These are phyloP conservation scores for Penicillium paradoxum DNA, from an alignment of 495 filamentous ascomycete genomes.

Conservation along the genomic window DNA sequence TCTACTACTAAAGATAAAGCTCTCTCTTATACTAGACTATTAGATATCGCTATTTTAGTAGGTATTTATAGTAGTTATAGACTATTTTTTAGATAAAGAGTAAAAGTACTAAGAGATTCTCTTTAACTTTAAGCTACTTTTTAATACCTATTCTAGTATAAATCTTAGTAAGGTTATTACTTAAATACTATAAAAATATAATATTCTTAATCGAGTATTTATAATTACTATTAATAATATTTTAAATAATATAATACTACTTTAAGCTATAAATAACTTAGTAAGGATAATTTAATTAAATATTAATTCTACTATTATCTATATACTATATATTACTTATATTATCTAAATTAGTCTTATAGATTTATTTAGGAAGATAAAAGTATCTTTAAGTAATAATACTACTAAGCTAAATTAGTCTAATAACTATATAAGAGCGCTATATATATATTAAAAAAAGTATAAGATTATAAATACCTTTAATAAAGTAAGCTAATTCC, in stretches of 20 bases:
- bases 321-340: neutral
- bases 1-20: neutral
- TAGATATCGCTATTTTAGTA: neutral
- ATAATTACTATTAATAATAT: neutral
- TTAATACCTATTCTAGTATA: neutral
- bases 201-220: neutral
- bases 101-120: neutral
- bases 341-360: neutral
- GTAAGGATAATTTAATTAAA: neutral
- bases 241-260: neutral
- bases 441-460: neutral
- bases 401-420: neutral
- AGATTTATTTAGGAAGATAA: neutral
- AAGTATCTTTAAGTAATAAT: neutral
- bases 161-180: neutral
- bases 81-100: neutral
- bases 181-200: neutral
- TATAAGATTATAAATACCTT: neutral
- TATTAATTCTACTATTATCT: neutral
- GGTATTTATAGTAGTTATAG: neutral
- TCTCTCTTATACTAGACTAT: neutral
- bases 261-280: neutral
- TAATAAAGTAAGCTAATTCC: neutral
- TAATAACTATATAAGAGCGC: neutral
- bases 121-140: neutral